These are phyloP conservation scores for Perkinsela sp. DNA, from an alignment of 208 protist genomes.

Conservation along the genomic window DNA sequence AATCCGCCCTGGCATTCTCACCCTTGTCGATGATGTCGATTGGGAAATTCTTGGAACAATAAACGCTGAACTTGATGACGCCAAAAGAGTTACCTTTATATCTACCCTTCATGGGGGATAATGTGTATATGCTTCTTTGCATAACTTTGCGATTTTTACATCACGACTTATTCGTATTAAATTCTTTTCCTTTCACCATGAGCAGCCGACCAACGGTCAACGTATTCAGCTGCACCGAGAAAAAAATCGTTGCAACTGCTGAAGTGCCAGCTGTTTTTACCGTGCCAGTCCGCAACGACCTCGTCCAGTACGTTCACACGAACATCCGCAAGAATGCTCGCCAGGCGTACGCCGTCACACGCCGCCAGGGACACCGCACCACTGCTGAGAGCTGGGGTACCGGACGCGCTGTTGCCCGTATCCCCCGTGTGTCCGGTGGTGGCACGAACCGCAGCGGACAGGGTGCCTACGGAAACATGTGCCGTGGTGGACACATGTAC, in stretches of 20 bases:
- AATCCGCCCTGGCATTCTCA: constrained; percentile 14
- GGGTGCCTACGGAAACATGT: constrained; percentile 98
- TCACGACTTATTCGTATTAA: constrained; percentile 4
- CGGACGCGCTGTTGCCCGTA: constrained; percentile 95
- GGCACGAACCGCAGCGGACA: constrained; percentile 89
- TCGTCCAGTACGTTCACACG: constrained; percentile 77
- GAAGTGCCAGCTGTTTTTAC: constrained; percentile 48
- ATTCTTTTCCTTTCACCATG: constrained; percentile 14
- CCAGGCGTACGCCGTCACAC: constrained; percentile 82
- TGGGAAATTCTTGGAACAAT: constrained; percentile 14
- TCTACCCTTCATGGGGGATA: constrained; percentile 19
- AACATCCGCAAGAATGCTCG: constrained; percentile 89
- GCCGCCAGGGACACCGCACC: constrained; percentile 77
- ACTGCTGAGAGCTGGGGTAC: constrained; percentile 97
- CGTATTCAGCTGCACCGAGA: constrained; percentile 46
- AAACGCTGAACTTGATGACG: constrained; percentile 8
- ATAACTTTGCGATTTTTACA: too few relatives aligned
- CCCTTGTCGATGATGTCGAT: constrained; percentile 17
- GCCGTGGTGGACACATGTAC: constrained; percentile 94
- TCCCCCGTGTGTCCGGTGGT: constrained; percentile 88
- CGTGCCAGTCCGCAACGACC: constrained; percentile 40
- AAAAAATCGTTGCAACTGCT: constrained; percentile 30
- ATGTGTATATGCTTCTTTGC: background rate
- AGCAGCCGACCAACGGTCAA: constrained; percentile 43
- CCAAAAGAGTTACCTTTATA: constrained; percentile 12